Conservation (phyloP, 2,329 filamentous ascomycete species). For the Penicillium griseofulvum region DNA sequence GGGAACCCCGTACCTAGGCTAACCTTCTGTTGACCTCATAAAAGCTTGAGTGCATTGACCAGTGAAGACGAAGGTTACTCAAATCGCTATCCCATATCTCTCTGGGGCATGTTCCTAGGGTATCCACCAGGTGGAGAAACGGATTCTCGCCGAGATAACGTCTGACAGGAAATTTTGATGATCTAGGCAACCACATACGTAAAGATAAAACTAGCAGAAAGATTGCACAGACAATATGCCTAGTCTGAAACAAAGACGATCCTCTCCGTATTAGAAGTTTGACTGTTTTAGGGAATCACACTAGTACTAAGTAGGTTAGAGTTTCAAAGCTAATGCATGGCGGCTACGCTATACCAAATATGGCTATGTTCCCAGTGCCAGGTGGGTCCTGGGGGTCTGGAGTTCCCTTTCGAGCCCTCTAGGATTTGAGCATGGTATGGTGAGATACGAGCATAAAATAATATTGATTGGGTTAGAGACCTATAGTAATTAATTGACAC, state of each 20-base stretch:
- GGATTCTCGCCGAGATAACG: neutral
- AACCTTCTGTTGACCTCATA: neutral
- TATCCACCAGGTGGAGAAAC: neutral
- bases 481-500: neutral
- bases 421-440: too few relatives aligned
- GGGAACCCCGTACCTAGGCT: neutral
- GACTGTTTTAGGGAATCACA: neutral
- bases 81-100: neutral
- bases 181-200: neutral
- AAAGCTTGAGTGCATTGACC: neutral
- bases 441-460: neutral
- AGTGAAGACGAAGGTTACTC: neutral
- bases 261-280: neutral
- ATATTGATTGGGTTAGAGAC: neutral
- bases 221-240: neutral
- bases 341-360: conserved; percentile 11
- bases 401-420: neutral
- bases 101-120: neutral
- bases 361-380: too few relatives aligned
- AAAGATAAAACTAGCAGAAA: neutral
- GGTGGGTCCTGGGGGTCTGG: too few relatives aligned
- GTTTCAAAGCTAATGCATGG: conserved; percentile 3
- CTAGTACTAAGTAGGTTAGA: neutral
- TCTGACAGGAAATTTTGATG: neutral
- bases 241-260: neutral